Evolutionary conservation across 306 rosid species (phyloP).

Genomic region (Trifolium repens): DNA sequence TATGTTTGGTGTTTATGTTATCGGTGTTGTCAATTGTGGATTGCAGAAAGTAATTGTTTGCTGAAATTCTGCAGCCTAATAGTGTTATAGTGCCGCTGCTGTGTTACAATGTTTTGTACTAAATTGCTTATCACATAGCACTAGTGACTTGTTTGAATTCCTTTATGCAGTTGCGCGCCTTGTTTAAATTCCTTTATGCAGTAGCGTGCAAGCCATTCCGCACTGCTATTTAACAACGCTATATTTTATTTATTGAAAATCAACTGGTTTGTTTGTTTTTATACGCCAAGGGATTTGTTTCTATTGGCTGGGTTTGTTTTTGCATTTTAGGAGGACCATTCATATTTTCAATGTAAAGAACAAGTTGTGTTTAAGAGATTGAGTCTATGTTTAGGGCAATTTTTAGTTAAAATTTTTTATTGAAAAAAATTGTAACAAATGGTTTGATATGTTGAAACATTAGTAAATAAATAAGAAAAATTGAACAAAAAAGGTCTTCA

Average conservation of each 20-base stretch:
- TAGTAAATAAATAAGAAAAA: neutral
- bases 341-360: slow-evolving; percentile 13
- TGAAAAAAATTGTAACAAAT: neutral
- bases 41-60: neutral
- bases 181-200: neutral
- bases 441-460: neutral
- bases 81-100: neutral
- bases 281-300: neutral
- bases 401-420: neutral
- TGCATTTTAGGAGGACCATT: neutral
- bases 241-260: neutral
- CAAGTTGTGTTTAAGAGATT: slow-evolving; percentile 4
- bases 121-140: neutral
- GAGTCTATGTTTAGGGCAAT: neutral
- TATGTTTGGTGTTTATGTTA: neutral
- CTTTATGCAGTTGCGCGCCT: neutral
- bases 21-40: neutral
- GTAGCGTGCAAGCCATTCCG: no score
- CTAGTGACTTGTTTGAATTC: neutral
- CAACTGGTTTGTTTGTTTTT: neutral
- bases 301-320: slow-evolving; percentile 3
- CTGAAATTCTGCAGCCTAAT: neutral
- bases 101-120: neutral
- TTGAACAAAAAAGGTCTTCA: neutral
- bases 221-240: neutral